phyloP scores from a whole-genome alignment of 2,329 filamentous ascomycete genomes.

The Anthostomella pinea region DNA sequence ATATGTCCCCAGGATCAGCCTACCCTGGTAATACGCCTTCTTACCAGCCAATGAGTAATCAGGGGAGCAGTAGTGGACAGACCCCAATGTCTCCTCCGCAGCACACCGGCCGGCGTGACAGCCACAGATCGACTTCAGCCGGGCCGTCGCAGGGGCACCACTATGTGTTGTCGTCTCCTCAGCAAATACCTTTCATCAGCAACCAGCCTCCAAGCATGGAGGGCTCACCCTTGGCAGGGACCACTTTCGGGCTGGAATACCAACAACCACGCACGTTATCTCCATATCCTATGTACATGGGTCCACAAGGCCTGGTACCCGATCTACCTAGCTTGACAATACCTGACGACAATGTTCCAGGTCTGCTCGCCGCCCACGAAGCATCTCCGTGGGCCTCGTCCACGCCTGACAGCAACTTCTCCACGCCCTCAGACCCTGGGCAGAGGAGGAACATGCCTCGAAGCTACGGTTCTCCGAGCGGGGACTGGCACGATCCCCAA shows the following conservation, averaged over 20 bases:
- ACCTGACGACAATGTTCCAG: conserved; percentile 31
- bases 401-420: conserved; percentile 46
- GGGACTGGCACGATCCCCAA: conserved; percentile 19
- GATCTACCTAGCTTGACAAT: conserved; percentile 30
- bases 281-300: conserved; percentile 24
- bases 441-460: conserved; percentile 14
- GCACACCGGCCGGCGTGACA: conserved; percentile 10
- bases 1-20: conserved; percentile 21
- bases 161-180: conserved; percentile 21
- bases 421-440: conserved; percentile 42
- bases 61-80: conserved; percentile 21
- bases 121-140: conserved; percentile 14
- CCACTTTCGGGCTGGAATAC: conserved; percentile 21
- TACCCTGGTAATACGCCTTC: conserved; percentile 20
- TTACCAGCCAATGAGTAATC: conserved; percentile 16
- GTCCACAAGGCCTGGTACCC: conserved; percentile 24
- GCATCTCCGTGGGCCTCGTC: conserved; percentile 43
- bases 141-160: conserved; percentile 7
- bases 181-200: conserved; percentile 19
- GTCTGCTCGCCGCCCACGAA: conserved; percentile 33
- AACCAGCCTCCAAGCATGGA: conserved; percentile 24
- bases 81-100: conserved; percentile 27
- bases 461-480: conserved; percentile 24
- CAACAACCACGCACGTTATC: conserved; percentile 30
- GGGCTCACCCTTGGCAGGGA: conserved; percentile 21